A percentile compares a stretch with the other conserved stretches of the same genome.
Conservation (phyloP, 1,139 yeast species). For the Wickerhamiella pararugosa region DNA sequence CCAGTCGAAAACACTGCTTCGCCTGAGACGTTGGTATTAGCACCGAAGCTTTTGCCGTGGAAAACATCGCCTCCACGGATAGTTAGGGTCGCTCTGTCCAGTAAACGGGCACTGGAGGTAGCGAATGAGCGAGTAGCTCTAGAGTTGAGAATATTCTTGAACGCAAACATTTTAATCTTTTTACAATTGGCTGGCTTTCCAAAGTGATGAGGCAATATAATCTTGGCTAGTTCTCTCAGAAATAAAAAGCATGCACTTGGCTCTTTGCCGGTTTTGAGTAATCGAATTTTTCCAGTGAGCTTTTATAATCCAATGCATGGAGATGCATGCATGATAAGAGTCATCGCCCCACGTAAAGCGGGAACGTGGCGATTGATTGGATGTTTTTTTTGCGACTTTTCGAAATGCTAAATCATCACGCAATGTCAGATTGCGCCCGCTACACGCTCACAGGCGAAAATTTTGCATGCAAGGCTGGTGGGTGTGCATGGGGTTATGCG, state of each 20-base stretch:
- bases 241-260: slow-evolving; percentile 1
- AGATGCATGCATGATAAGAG: too few relatives aligned
- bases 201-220: slow-evolving; percentile 9
- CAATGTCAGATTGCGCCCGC: too few relatives aligned
- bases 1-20: slow-evolving; percentile 98
- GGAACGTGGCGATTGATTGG: too few relatives aligned
- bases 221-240: slow-evolving; percentile 9
- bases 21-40: slow-evolving; percentile 79
- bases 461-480: too few relatives aligned
- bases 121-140: background rate
- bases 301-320: too few relatives aligned
- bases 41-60: slow-evolving; percentile 89
- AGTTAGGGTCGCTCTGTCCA: slow-evolving; percentile 79
- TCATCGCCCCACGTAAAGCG: too few relatives aligned
- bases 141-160: slow-evolving; percentile 1
- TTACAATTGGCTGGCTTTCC: slow-evolving; percentile 10
- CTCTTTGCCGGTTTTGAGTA: too few relatives aligned
- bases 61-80: slow-evolving; percentile 89
- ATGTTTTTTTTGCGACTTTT: too few relatives aligned
- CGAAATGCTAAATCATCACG: too few relatives aligned
- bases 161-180: slow-evolving; percentile 4
- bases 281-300: too few relatives aligned
- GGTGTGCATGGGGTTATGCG: too few relatives aligned
- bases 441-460: too few relatives aligned
- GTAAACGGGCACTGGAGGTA: slow-evolving; percentile 7